Evolutionary conservation across 768 basidiomycete species (phyloP).

Genomic region (Hirschioporus abietinus): DNA sequence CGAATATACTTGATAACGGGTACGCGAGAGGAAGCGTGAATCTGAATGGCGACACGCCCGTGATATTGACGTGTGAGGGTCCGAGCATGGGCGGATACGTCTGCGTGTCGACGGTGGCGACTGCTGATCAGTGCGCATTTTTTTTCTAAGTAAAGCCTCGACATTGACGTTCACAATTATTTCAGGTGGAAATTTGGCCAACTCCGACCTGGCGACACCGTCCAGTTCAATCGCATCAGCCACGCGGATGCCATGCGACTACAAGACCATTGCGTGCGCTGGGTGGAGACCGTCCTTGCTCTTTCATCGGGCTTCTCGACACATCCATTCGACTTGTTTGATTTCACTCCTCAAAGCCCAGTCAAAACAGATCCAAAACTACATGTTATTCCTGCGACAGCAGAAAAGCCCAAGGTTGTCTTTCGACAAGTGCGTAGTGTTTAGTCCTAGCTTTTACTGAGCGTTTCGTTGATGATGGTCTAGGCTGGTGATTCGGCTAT

Average conservation of each 20-base stretch:
- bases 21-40: too few species aligned
- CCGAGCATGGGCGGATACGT: constrained; percentile 15
- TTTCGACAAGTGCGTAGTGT: constrained; percentile 45
- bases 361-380: constrained; percentile 30
- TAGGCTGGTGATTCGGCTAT: constrained; percentile 63
- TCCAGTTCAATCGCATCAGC: constrained; percentile 47
- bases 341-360: constrained; percentile 13
- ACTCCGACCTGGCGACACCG: constrained; percentile 47
- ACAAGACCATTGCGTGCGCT: constrained; percentile 20
- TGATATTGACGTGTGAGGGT: constrained; percentile 16
- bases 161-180: background rate
- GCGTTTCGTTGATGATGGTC: background rate
- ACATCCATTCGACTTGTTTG: constrained; percentile 3
- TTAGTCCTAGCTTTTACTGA: background rate
- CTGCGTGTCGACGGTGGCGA: too few species aligned
- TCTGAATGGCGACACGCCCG: constrained; percentile 22
- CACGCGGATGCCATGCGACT: constrained; percentile 34
- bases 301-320: constrained; percentile 14
- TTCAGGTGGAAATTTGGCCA: constrained; percentile 67
- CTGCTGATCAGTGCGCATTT: too few species aligned
- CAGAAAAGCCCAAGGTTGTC: constrained; percentile 30
- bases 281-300: constrained; percentile 23
- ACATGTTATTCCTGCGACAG: constrained; percentile 20
- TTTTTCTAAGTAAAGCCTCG: too few species aligned
- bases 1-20: constrained; percentile 15